Evolutionary conservation across 2,329 filamentous ascomycete genomes (phyloP), one percentile per base, ranked within the genome.

Genomic region (Colletotrichum gigasporum): DNA sequence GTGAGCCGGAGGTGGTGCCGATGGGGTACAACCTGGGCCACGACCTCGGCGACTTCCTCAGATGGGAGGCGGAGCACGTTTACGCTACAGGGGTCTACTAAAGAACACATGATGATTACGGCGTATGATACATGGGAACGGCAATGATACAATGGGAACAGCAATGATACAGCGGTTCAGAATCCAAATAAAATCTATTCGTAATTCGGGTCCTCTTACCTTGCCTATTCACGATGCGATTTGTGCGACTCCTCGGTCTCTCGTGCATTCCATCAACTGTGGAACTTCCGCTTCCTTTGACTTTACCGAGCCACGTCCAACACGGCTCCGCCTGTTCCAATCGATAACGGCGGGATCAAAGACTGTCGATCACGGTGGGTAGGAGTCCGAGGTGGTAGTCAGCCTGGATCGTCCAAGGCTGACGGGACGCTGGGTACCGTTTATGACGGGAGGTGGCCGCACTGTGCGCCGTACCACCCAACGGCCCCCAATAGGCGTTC

Each of bases 11-110:
- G 54, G 71, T 78, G 9, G 80, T 85, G 55, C 83, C 85, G 0
- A 88, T 89, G 86, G 85, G 85, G 0, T 88, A 83, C 70, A 89
- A 89, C 67, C 76, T 89, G 2, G 81, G 82, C 10, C 84, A 87
- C 65, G 87, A 89, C 70, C 71, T 89, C 37, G 84, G 83, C 2
- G 86, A 88, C 65, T 89, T 87, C 68, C 70, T 89, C 48, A 79
- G 76, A 57, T 89, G 86, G 85, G 85, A 87, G 72, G 75, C 82
- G 4, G 81, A 86, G 68, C 77, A 86, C 57, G 80, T 82, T 2
- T 82, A 78, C 59, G 75, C 74, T 2, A 67, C 68, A 37, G 70
- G 67, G 20, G 72, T 74, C 30, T 74, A 56, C 20, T 56, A 20
- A n/a, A 56, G 41, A 35, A 12, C 42, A 30, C 7, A 16, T 11